Evolutionary conservation across 805 yeast genomes (phyloP).

Genomic region (Soucietia sequanensis): DNA sequence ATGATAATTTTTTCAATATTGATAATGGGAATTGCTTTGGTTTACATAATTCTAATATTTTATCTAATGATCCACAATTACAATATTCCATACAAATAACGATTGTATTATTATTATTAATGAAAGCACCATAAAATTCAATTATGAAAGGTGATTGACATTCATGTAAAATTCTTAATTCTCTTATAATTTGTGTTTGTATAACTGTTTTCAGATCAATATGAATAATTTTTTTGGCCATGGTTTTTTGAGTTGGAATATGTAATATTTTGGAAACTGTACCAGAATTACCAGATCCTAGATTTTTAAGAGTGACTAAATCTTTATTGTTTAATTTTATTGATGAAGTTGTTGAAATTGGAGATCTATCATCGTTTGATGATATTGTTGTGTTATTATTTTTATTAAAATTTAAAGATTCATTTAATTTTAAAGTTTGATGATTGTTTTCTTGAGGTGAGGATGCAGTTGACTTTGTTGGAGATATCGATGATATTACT

Average conservation of each 20-base stretch:
- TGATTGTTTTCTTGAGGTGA: constrained; percentile 13
- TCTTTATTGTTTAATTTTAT: constrained; percentile 50
- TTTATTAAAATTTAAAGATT: too few species aligned
- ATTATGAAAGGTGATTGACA: constrained; percentile 82
- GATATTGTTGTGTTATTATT: too few species aligned
- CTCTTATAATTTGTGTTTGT: constrained; percentile 82
- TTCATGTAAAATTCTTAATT: constrained; percentile 85
- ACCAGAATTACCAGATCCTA: constrained; percentile 96
- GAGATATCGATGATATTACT: constrained; percentile 41
- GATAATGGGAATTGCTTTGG: constrained; percentile 49
- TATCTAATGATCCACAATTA: constrained; percentile 91
- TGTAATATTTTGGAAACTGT: constrained; percentile 86
- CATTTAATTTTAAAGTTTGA: too few species aligned
- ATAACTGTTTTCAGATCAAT: constrained; percentile 78
- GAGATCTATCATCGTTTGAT: constrained; percentile 18
- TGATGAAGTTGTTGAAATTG: constrained; percentile 33
- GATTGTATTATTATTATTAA: constrained; percentile 63
- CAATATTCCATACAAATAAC: constrained; percentile 94
- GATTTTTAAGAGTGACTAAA: constrained; percentile 65
- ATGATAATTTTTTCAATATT: constrained; percentile 71
- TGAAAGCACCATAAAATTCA: constrained; percentile 87
- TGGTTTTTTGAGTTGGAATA: constrained; percentile 78
- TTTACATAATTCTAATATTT: constrained; percentile 56
- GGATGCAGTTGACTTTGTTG: constrained; percentile 29
- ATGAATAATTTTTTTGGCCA: constrained; percentile 89